phyloP scores from a whole-genome alignment of 805 yeast genomes.

The Saccharomyces paradoxus region DNA sequence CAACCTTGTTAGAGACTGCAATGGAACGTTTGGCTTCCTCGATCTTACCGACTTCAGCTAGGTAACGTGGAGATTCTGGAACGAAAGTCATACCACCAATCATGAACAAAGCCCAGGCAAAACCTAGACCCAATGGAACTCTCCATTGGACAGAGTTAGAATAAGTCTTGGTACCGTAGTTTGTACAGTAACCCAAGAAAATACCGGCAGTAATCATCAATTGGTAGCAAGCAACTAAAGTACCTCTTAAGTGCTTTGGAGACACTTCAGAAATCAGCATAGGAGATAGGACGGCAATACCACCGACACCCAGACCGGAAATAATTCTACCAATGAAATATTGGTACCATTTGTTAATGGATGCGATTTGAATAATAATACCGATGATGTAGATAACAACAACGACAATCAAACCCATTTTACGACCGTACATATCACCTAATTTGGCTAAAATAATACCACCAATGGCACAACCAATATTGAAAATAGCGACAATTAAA shows the following conservation, averaged over 20 bases:
- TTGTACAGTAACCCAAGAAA: slow-evolving; percentile 66
- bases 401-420: slow-evolving; percentile 50
- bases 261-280: slow-evolving; percentile 62
- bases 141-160: slow-evolving; percentile 71
- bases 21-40: slow-evolving; percentile 50
- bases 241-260: slow-evolving; percentile 63
- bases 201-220: slow-evolving; percentile 64
- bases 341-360: slow-evolving; percentile 49
- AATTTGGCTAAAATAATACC: slow-evolving; percentile 61
- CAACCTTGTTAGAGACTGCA: slow-evolving; percentile 43
- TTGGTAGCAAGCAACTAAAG: slow-evolving; percentile 62
- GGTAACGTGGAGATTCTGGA: slow-evolving; percentile 69
- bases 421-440: slow-evolving; percentile 61
- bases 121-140: slow-evolving; percentile 54
- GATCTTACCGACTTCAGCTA: slow-evolving; percentile 42
- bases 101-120: slow-evolving; percentile 37
- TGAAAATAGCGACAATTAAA: slow-evolving; percentile 48
- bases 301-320: slow-evolving; percentile 73
- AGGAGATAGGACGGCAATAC: slow-evolving; percentile 66
- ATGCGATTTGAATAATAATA: slow-evolving; percentile 49
- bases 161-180: slow-evolving; percentile 52
- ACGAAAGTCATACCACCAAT: slow-evolving; percentile 37
- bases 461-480: slow-evolving; percentile 67
- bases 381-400: slow-evolving; percentile 54
- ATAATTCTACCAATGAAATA: slow-evolving; percentile 58